Evolutionary conservation across 495 filamentous ascomycete genomes (phyloP).

Genomic region (Neurospora tetrasperma): DNA sequence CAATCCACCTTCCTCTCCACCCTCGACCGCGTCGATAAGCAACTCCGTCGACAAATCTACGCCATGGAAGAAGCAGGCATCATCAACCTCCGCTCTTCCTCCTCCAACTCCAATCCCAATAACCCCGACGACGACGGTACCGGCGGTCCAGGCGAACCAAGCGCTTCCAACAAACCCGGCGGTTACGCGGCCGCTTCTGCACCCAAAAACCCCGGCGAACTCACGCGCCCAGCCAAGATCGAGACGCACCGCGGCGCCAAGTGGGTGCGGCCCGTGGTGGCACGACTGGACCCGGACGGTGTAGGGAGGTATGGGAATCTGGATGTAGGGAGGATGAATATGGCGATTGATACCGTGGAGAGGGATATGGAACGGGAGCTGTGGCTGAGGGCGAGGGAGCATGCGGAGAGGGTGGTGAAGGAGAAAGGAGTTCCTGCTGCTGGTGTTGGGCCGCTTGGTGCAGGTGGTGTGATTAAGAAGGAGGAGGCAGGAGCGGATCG

Average conservation of each 20-base stretch:
- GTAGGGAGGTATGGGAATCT: slow-evolving; percentile 50
- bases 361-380: slow-evolving; percentile 71
- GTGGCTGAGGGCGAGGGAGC: slow-evolving; percentile 48
- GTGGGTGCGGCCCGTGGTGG: not conserved
- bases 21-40: slow-evolving; percentile 57
- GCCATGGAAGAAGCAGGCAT: slow-evolving; percentile 70
- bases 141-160: not conserved
- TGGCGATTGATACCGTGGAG: slow-evolving; percentile 63
- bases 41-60: slow-evolving; percentile 66
- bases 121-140: not conserved
- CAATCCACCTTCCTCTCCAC: slow-evolving; percentile 55
- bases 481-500: slow-evolving; percentile 3
- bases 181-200: not conserved
- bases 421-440: not conserved
- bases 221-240: not conserved
- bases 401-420: slow-evolving; percentile 13
- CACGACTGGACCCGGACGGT: slow-evolving; percentile 33
- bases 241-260: not conserved
- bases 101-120: not conserved
- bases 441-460: not conserved
- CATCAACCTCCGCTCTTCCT: slow-evolving; percentile 37
- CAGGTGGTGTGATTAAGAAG: not conserved
- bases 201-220: not conserved
- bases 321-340: slow-evolving; percentile 80
- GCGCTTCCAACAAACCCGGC: not conserved